These are phyloP conservation scores for Flaveria linearis DNA, from an alignment of 129 eudicot species.

Conservation along the genomic window DNA sequence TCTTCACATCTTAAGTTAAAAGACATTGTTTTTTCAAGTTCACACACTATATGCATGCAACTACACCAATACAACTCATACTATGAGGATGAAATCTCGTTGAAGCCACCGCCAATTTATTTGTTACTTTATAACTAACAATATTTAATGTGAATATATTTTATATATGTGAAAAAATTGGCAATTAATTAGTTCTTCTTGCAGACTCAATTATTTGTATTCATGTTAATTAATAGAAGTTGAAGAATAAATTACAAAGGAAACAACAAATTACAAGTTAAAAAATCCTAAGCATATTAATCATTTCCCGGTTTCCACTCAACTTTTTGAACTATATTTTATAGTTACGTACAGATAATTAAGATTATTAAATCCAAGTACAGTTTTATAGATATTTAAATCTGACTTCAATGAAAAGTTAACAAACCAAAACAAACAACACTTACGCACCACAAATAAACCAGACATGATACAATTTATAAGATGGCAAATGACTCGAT, in stretches of 20 bases:
- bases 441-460: no score
- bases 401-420: no score
- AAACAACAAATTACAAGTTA: constrained; percentile 26
- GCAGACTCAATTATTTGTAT: constrained; percentile 8
- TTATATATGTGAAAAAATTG: not conserved
- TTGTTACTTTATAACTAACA: constrained; percentile 19
- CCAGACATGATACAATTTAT: no score
- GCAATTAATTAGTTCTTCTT: not conserved
- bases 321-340: not conserved
- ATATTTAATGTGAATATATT: not conserved
- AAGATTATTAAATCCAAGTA: not conserved
- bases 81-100: constrained; percentile 24
- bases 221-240: not conserved
- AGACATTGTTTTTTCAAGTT: constrained; percentile 13
- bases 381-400: not conserved
- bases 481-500: no score
- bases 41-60: constrained; percentile 44
- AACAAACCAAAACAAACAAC: not conserved
- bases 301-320: constrained; percentile 23
- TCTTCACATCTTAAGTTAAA: no score
- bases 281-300: constrained; percentile 11
- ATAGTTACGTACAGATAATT: not conserved
- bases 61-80: constrained; percentile 41
- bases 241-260: constrained; percentile 18
- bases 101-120: constrained; percentile 36